These are phyloP conservation scores for Calonectria pseudoreteaudii DNA, from an alignment of 2,329 filamentous ascomycete species.

Conservation along the genomic window DNA sequence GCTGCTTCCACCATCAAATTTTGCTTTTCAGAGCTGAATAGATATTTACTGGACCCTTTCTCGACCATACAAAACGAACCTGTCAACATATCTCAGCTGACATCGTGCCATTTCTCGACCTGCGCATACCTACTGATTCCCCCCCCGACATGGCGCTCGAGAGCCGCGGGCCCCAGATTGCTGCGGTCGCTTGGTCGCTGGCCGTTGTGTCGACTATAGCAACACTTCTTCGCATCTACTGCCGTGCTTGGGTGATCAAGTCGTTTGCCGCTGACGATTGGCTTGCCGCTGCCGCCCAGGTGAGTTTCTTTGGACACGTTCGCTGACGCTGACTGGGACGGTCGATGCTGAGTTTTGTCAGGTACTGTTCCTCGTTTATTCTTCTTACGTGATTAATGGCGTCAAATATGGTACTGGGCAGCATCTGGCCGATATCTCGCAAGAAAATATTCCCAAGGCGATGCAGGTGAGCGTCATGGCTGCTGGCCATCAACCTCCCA, in stretches of 20 bases:
- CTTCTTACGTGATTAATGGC: constrained; percentile 43
- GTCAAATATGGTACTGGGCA: constrained; percentile 44
- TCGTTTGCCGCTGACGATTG: constrained; percentile 49
- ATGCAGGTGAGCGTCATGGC: constrained; percentile 42
- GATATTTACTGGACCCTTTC: not conserved
- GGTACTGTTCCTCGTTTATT: constrained; percentile 41
- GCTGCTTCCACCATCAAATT: not conserved
- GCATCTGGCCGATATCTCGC: constrained; percentile 34
- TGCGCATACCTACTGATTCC: not conserved
- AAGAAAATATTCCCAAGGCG: constrained; percentile 38
- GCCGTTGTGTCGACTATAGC: constrained; percentile 49
- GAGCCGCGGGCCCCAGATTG: constrained; percentile 32
- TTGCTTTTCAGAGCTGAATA: not conserved
- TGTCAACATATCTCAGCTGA: not conserved
- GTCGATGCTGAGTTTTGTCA: not conserved
- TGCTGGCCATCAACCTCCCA: no score
- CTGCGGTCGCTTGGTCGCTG: constrained; percentile 46
- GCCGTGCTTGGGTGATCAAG: constrained; percentile 47
- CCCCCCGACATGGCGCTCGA: not conserved
- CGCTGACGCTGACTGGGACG: no score
- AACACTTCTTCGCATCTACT: constrained; percentile 46
- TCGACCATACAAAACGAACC: not conserved
- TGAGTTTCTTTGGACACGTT: constrained; percentile 24
- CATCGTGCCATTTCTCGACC: no score
- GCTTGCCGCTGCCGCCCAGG: constrained; percentile 47